A percentile compares a stretch with the other conserved stretches of the same genome.
These are phyloP conservation scores for Lentinula aciculospora DNA, from an alignment of 768 basidiomycete species.

Conservation along the genomic window DNA sequence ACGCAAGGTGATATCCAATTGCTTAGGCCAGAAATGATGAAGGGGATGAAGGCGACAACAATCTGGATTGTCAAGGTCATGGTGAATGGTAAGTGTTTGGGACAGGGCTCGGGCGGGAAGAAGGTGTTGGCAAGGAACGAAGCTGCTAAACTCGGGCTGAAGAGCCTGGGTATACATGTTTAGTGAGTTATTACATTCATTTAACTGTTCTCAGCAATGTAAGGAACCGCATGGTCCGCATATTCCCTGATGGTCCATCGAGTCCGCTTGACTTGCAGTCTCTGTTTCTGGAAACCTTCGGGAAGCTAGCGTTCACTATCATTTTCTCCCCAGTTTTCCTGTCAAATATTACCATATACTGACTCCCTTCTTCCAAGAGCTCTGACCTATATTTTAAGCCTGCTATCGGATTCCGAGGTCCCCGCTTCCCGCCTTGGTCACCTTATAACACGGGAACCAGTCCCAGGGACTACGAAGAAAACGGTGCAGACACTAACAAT, in stretches of 20 bases:
- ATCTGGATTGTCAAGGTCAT: constrained; percentile 67
- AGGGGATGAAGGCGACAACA: constrained; percentile 61
- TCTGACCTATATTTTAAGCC: constrained; percentile 1
- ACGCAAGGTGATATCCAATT: background rate
- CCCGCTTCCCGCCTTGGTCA: background rate
- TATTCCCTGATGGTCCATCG: background rate
- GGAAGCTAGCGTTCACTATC: background rate
- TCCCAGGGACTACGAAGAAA: background rate
- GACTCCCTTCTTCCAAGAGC: background rate
- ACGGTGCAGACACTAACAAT: background rate
- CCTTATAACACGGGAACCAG: background rate
- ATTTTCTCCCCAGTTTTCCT: background rate
- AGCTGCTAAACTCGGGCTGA: constrained; percentile 71
- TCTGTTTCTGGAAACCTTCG: background rate
- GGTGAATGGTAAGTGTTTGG: constrained; percentile 55
- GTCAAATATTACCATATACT: background rate
- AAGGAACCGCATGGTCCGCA: background rate
- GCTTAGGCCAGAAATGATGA: constrained; percentile 14
- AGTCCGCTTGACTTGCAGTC: background rate
- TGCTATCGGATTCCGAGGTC: background rate
- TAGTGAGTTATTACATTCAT: constrained; percentile 29
- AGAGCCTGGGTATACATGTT: constrained; percentile 50
- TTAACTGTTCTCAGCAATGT: background rate
- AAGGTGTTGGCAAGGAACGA: constrained; percentile 80
- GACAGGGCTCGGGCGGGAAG: constrained; percentile 61